Conservation (phyloP, 345 rosid genomes). For the Litchi chinensis region DNA sequence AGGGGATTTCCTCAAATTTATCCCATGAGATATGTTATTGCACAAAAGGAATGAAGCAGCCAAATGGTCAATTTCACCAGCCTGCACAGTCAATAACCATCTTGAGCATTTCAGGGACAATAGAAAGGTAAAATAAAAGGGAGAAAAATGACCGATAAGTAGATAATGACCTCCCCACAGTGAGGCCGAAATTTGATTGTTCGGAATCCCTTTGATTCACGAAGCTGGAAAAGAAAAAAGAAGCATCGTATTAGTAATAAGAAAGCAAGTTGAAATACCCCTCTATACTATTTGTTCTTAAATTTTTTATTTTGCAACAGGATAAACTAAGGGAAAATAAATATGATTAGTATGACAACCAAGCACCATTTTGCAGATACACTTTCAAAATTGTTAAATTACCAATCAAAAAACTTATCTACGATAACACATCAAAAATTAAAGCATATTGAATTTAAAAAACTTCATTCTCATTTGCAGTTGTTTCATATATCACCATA, state of each 20-base stretch:
- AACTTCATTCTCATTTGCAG: not conserved
- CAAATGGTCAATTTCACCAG: slow-evolving; percentile 60
- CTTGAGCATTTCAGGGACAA: slow-evolving; percentile 21
- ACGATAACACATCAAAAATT: not conserved
- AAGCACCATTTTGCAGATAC: not conserved
- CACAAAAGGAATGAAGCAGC: slow-evolving; percentile 57
- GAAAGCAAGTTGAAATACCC: slow-evolving; percentile 8
- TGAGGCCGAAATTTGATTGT: slow-evolving; percentile 63
- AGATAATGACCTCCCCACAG: slow-evolving; percentile 54
- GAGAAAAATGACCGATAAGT: not conserved
- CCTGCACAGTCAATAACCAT: slow-evolving; percentile 33
- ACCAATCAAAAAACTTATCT: not conserved
- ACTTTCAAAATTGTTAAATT: not conserved
- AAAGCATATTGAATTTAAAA: not conserved
- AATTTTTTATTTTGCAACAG: not conserved
- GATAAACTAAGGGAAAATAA: not conserved
- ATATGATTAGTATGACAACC: not conserved
- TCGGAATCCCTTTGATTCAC: slow-evolving; percentile 59
- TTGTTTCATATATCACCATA: not conserved
- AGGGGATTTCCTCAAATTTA: slow-evolving; percentile 56
- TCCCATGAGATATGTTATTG: slow-evolving; percentile 56
- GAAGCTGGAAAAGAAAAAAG: slow-evolving; percentile 42
- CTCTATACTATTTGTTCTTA: not conserved
- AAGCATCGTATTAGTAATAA: not conserved
- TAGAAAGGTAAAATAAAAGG: not conserved